Evolutionary conservation across 805 yeast species (phyloP).

Genomic region (Ogataea saltuana): DNA sequence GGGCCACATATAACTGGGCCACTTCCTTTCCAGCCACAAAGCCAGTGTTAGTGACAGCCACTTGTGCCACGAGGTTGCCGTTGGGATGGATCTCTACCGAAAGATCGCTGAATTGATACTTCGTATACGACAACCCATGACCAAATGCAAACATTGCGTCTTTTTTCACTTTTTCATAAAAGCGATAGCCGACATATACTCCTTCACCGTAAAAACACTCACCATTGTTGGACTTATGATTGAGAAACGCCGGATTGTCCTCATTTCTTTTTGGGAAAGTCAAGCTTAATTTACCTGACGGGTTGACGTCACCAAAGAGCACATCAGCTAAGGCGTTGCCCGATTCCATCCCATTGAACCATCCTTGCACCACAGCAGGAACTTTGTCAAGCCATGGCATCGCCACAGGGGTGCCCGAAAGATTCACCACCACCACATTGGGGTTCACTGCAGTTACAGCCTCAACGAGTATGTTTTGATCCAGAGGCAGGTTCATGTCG

Average conservation of each 20-base stretch:
- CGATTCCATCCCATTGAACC: constrained; percentile 58
- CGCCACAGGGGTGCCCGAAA: constrained; percentile 62
- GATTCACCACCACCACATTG: constrained; percentile 54
- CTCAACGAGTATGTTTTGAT: constrained; percentile 45
- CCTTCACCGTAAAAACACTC: constrained; percentile 63
- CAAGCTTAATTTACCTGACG: constrained; percentile 58
- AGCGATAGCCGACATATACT: constrained; percentile 62
- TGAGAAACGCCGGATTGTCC: constrained; percentile 59
- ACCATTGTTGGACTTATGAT: constrained; percentile 52
- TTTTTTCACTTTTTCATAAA: constrained; percentile 51
- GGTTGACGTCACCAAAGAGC: constrained; percentile 58
- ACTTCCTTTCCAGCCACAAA: constrained; percentile 50
- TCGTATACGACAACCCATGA: constrained; percentile 59
- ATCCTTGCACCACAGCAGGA: constrained; percentile 49
- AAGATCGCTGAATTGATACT: constrained; percentile 44
- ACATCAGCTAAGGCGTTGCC: constrained; percentile 64
- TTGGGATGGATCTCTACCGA: constrained; percentile 32
- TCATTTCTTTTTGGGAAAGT: constrained; percentile 52
- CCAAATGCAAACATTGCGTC: constrained; percentile 62
- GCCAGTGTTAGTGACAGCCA: constrained; percentile 51
- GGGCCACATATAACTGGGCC: constrained; percentile 52
- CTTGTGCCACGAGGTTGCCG: constrained; percentile 32
- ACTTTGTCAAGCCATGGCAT: constrained; percentile 51
- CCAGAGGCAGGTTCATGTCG: constrained; percentile 51
- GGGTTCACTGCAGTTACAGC: constrained; percentile 48